These are phyloP conservation scores for Periglandula ipomoeae DNA, from an alignment of 2,329 filamentous ascomycete species.

Conservation along the genomic window DNA sequence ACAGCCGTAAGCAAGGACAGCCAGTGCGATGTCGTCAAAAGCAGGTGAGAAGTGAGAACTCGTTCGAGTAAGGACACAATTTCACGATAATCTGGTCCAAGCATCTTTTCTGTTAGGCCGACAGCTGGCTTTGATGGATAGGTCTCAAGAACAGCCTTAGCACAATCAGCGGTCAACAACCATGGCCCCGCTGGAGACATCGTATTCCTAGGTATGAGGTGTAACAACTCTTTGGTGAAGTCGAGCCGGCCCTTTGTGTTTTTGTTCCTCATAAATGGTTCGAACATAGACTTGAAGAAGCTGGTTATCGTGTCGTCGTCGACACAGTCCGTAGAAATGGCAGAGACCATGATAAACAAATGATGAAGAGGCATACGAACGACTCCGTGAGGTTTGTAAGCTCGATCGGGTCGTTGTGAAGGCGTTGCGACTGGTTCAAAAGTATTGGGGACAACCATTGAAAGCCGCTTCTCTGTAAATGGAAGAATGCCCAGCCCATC, in stretches of 20 bases:
- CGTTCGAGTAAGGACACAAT: constrained; percentile 57
- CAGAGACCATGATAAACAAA: constrained; percentile 52
- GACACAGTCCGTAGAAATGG: constrained; percentile 34
- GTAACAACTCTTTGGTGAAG: constrained; percentile 41
- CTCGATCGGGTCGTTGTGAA: constrained; percentile 49
- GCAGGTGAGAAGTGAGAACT: constrained; percentile 43
- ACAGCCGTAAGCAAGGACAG: constrained; percentile 47
- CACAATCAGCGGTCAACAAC: constrained; percentile 39
- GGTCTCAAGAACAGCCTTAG: constrained; percentile 33
- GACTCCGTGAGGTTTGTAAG: constrained; percentile 39
- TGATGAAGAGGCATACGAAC: constrained; percentile 55
- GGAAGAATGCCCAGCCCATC: constrained; percentile 47
- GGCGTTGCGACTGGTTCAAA: constrained; percentile 58
- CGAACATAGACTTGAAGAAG: constrained; percentile 43
- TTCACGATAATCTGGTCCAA: constrained; percentile 62
- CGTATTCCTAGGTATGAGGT: constrained; percentile 35
- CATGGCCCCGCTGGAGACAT: constrained; percentile 40
- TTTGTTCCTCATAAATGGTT: constrained; percentile 49
- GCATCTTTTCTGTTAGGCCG: constrained; percentile 28
- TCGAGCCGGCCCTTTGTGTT: constrained; percentile 33
- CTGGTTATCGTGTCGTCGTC: constrained; percentile 37
- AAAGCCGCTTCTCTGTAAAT: constrained; percentile 53
- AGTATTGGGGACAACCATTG: constrained; percentile 40
- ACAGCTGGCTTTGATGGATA: not conserved
- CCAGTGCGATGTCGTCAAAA: constrained; percentile 39